A percentile compares a stretch with the other conserved stretches of the same genome.
phyloP scores from a whole-genome alignment of 1,284 basidiomycete genomes.

The Albatrellus sp. region DNA sequence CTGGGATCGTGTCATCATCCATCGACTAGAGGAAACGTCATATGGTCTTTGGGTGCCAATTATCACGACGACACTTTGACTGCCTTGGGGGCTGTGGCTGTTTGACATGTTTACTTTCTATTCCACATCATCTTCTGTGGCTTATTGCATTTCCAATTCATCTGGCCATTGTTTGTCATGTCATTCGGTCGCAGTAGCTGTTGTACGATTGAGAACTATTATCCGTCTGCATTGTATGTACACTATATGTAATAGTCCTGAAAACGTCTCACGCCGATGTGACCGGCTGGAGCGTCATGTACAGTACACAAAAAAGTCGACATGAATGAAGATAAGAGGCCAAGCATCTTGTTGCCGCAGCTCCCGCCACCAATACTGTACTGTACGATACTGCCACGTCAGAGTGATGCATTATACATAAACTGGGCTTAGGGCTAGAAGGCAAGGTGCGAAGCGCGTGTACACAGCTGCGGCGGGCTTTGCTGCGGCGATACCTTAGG shows the following conservation, averaged over 20 bases:
- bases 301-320: too few relatives aligned
- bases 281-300: too few relatives aligned
- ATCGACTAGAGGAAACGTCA: constrained; percentile 58
- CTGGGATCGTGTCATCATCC: constrained; percentile 58
- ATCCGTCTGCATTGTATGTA: neutral
- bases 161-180: neutral
- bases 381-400: too few relatives aligned
- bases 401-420: too few relatives aligned
- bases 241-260: neutral
- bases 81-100: neutral
- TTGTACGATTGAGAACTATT: neutral
- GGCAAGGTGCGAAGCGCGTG: too few relatives aligned
- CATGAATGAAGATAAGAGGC: too few relatives aligned
- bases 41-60: constrained; percentile 58
- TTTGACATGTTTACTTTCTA: neutral
- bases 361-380: too few relatives aligned
- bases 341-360: too few relatives aligned
- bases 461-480: too few relatives aligned
- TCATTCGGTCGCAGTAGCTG: neutral
- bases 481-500: too few relatives aligned
- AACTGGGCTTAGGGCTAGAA: too few relatives aligned
- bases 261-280: neutral
- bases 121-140: neutral
- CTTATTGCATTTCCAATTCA: neutral
- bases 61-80: constrained; percentile 25